These are phyloP conservation scores for Cladosporium velox DNA, from an alignment of 2,329 filamentous ascomycete species.

Conservation along the genomic window DNA sequence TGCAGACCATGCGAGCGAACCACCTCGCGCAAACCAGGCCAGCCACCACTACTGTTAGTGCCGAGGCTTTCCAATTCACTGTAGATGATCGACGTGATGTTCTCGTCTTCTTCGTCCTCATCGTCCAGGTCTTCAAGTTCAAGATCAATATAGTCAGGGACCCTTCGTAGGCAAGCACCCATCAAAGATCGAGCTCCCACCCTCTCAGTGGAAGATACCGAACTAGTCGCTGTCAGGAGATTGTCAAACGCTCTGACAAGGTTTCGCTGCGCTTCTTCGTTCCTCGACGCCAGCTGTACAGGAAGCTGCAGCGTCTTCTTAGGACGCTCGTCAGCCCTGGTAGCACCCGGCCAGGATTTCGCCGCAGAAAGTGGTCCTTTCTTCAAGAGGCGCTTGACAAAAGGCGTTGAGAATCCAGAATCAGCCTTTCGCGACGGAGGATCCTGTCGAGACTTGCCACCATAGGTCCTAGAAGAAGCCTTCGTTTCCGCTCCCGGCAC, in stretches of 20 bases:
- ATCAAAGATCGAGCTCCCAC: conserved; percentile 43
- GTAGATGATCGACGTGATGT: conserved; percentile 43
- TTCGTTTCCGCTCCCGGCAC: conserved; percentile 16
- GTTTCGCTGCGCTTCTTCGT: conserved; percentile 24
- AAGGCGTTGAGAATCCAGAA: conserved; percentile 25
- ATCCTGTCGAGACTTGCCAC: not conserved
- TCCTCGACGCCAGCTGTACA: conserved; percentile 31
- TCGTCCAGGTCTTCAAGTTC: conserved; percentile 38
- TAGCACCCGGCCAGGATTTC: not conserved
- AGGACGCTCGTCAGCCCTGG: not conserved
- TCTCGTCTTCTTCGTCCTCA: conserved; percentile 37
- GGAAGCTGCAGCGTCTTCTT: conserved; percentile 28
- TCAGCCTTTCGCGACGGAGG: not conserved
- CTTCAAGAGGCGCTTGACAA: conserved; percentile 26
- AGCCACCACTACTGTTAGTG: conserved; percentile 38
- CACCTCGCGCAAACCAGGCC: conserved; percentile 43
- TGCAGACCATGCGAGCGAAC: conserved; percentile 45
- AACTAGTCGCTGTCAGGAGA: conserved; percentile 19
- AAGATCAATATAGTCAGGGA: conserved; percentile 43
- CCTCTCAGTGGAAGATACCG: conserved; percentile 26
- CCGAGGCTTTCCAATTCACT: conserved; percentile 44
- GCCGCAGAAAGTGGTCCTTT: conserved; percentile 9
- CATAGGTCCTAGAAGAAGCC: conserved; percentile 14
- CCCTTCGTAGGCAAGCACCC: conserved; percentile 41
- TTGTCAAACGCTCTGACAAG: conserved; percentile 19